A percentile compares a stretch with the other conserved stretches of the same genome.
Evolutionary conservation across 495 filamentous ascomycete genomes (phyloP).

Genomic region (Aspergillus bertholletiae): DNA sequence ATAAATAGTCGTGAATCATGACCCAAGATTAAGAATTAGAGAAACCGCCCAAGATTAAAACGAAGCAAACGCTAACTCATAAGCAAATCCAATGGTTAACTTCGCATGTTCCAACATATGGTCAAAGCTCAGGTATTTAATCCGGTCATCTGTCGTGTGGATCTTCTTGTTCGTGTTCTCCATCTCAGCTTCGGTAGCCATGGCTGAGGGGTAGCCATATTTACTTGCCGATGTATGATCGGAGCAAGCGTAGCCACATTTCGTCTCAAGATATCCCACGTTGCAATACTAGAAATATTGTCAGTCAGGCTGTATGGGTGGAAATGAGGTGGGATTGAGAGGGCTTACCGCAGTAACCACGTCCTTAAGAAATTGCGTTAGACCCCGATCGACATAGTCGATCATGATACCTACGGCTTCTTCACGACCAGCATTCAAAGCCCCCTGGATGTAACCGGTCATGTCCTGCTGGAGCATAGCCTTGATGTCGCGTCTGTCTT

Average conservation of each 20-base stretch:
- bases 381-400: constrained; percentile 77
- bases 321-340: background rate
- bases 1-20: background rate
- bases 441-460: constrained; percentile 87
- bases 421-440: constrained; percentile 73
- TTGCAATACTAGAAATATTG: constrained; percentile 66
- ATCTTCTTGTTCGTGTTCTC: constrained; percentile 83
- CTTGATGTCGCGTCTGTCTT: constrained; percentile 70
- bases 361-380: constrained; percentile 91
- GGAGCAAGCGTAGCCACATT: constrained; percentile 96
- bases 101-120: constrained; percentile 98
- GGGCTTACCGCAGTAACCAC: constrained; percentile 67
- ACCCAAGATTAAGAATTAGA: background rate
- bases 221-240: constrained; percentile 96
- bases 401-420: constrained; percentile 92
- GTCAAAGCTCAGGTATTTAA: constrained; percentile 87
- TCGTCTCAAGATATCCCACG: constrained; percentile 85
- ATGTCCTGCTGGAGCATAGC: constrained; percentile 99
- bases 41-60: constrained; percentile 22
- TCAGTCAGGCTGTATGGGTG: constrained; percentile 1
- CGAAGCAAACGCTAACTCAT: constrained; percentile 66
- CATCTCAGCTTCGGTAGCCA: constrained; percentile 91
- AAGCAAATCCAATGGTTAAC: constrained; percentile 84
- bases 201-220: constrained; percentile 91
- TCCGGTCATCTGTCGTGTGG: constrained; percentile 83